Conservation (phyloP, 192 early-diverging fungal species). For the Gamsiella multidivaricata region DNA sequence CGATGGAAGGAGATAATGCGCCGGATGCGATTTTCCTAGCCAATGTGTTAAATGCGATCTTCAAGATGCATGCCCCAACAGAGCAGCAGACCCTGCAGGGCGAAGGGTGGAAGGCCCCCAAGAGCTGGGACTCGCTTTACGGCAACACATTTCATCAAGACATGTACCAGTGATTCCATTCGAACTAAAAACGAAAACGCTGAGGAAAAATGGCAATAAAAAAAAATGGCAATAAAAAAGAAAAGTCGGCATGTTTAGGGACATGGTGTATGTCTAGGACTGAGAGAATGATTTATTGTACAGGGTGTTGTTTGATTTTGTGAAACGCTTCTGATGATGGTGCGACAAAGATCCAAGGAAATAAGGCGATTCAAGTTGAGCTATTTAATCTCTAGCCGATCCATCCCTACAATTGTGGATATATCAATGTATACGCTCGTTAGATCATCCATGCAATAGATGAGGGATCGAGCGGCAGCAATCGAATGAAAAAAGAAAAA, state of each 20-base stretch:
- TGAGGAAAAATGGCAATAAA: no score
- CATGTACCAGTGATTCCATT: slow-evolving; percentile 58
- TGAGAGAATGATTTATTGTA: no score
- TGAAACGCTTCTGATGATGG: no score
- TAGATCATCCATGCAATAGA: no score
- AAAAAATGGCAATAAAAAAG: no score
- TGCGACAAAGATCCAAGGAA: no score
- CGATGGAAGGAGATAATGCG: slow-evolving; percentile 80
- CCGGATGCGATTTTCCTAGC: slow-evolving; percentile 73
- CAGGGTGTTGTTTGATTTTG: no score
- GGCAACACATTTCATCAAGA: slow-evolving; percentile 63
- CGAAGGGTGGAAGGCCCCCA: slow-evolving; percentile 58
- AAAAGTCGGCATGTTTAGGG: no score
- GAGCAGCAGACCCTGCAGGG: slow-evolving; percentile 12
- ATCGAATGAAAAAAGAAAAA: slow-evolving; percentile 29
- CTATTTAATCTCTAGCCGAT: slow-evolving; percentile 40
- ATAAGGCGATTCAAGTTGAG: not conserved
- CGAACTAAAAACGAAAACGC: no score
- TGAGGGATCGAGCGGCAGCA: no score
- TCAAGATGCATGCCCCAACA: slow-evolving; percentile 28
- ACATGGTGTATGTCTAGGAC: no score
- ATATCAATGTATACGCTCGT: not conserved
- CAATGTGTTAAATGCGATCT: slow-evolving; percentile 51
- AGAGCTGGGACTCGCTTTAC: slow-evolving; percentile 66
- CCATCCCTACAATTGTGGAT: slow-evolving; percentile 31